Evolutionary conservation across 768 basidiomycete genomes (phyloP).

Genomic region (Podaxis carcinomalis): DNA sequence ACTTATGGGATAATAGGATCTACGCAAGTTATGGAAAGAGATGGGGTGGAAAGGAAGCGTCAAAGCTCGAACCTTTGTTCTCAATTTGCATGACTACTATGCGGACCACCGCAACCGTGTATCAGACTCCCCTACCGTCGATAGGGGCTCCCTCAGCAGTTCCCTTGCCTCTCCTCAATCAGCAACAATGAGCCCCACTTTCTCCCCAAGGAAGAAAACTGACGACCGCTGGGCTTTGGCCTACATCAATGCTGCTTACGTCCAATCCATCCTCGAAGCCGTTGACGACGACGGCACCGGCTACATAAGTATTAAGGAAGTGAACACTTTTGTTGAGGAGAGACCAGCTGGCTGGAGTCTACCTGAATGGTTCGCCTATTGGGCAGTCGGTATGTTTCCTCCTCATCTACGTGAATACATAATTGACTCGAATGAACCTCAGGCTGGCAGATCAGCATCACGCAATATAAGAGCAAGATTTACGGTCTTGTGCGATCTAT

Average conservation of each 20-base stretch:
- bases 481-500: slow-evolving; percentile 27
- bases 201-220: slow-evolving; percentile 15
- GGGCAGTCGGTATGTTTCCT: slow-evolving; percentile 27
- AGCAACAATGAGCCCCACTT: slow-evolving; percentile 8
- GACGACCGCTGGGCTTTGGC: slow-evolving; percentile 33
- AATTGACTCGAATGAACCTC: neutral
- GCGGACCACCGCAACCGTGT: slow-evolving; percentile 19
- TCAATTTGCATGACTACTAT: slow-evolving; percentile 35
- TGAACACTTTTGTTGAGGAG: slow-evolving; percentile 29
- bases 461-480: slow-evolving; percentile 28
- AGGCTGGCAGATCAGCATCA: slow-evolving; percentile 33
- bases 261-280: slow-evolving; percentile 35
- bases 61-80: slow-evolving; percentile 45
- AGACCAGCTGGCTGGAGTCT: slow-evolving; percentile 33
- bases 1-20: slow-evolving; percentile 28
- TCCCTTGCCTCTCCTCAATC: slow-evolving; percentile 16
- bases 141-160: slow-evolving; percentile 3
- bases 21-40: slow-evolving; percentile 45
- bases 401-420: neutral
- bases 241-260: slow-evolving; percentile 33
- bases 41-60: slow-evolving; percentile 52
- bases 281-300: slow-evolving; percentile 38
- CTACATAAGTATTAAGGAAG: slow-evolving; percentile 35
- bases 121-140: slow-evolving; percentile 9
- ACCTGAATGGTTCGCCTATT: slow-evolving; percentile 33